phyloP scores from a whole-genome alignment of 306 rosid genomes.

The Dalbergia oliveri region DNA sequence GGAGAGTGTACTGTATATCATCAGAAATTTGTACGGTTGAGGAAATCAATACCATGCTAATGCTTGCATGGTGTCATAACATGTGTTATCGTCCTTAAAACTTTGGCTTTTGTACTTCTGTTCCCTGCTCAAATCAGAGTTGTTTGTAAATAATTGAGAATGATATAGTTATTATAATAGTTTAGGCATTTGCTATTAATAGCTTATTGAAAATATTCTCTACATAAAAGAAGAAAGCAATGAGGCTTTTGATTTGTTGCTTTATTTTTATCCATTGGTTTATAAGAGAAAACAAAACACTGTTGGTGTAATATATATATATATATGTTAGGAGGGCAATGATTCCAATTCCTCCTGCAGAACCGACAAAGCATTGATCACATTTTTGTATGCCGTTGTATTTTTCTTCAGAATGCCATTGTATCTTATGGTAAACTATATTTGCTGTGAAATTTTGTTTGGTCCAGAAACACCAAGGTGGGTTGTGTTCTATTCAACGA shows the following conservation, averaged over 20 bases:
- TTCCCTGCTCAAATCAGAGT: slow-evolving; percentile 13
- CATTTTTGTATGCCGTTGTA: too few species aligned
- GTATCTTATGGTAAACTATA: too few species aligned
- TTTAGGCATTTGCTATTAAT: slow-evolving; percentile 8
- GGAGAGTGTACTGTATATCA: neutral
- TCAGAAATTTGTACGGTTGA: slow-evolving; percentile 10
- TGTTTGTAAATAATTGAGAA: slow-evolving; percentile 43
- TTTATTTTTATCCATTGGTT: neutral
- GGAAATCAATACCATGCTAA: slow-evolving; percentile 35
- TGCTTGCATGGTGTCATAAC: slow-evolving; percentile 14
- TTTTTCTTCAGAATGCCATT: too few species aligned
- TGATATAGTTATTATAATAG: slow-evolving; percentile 13
- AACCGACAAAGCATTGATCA: too few species aligned
- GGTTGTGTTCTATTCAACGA: too few species aligned
- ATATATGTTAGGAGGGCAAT: too few species aligned
- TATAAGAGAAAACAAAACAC: neutral
- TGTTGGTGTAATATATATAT: too few species aligned
- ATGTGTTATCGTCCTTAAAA: slow-evolving; percentile 1
- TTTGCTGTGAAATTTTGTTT: too few species aligned
- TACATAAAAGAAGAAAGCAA: slow-evolving; percentile 2
- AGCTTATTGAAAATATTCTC: slow-evolving; percentile 26
- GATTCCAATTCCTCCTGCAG: too few species aligned
- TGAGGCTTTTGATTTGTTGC: neutral
- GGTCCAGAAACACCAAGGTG: too few species aligned
- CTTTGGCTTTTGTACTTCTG: slow-evolving; percentile 20